Conservation (phyloP, 352 stramenopile genomes). For the Nothophytophthora sp. region DNA sequence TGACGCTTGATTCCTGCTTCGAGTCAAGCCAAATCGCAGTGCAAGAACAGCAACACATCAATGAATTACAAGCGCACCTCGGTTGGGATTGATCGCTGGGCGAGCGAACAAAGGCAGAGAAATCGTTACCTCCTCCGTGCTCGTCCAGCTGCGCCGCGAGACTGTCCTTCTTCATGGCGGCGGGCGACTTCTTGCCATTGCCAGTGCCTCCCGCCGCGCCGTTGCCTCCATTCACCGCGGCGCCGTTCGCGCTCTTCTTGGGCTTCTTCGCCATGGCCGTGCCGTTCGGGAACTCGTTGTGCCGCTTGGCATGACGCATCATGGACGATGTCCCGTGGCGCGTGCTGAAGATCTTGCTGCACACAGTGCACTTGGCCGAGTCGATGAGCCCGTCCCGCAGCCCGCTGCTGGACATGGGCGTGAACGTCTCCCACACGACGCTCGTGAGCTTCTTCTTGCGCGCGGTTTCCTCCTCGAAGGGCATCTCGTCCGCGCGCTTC, state of each 20-base stretch:
- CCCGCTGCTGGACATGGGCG: slow-evolving; percentile 62
- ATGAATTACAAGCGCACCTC: not conserved
- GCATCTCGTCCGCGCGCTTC: slow-evolving; percentile 57
- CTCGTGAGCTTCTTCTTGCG: slow-evolving; percentile 86
- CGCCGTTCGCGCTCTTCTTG: slow-evolving; percentile 46
- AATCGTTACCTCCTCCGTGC: slow-evolving; percentile 51
- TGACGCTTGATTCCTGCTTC: slow-evolving; percentile 63
- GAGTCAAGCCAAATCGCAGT: not conserved
- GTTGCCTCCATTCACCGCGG: slow-evolving; percentile 16
- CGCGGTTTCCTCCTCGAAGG: slow-evolving; percentile 59
- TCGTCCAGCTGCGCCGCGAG: slow-evolving; percentile 50
- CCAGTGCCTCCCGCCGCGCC: not conserved
- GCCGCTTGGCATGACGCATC: slow-evolving; percentile 83
- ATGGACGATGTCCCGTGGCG: slow-evolving; percentile 82
- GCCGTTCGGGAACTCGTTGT: slow-evolving; percentile 69
- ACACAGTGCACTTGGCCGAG: slow-evolving; percentile 74
- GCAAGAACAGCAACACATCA: slow-evolving; percentile 1
- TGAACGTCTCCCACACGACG: slow-evolving; percentile 84
- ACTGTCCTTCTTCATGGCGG: slow-evolving; percentile 45
- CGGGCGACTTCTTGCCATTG: slow-evolving; percentile 43
- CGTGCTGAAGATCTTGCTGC: slow-evolving; percentile 79
- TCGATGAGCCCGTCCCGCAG: slow-evolving; percentile 70
- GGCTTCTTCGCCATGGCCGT: slow-evolving; percentile 43
- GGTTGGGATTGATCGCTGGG: too few relatives aligned
- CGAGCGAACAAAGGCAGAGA: slow-evolving; percentile 1